Conservation (phyloP, 208 protist genomes). For the Trypanosoma platydactyli region DNA sequence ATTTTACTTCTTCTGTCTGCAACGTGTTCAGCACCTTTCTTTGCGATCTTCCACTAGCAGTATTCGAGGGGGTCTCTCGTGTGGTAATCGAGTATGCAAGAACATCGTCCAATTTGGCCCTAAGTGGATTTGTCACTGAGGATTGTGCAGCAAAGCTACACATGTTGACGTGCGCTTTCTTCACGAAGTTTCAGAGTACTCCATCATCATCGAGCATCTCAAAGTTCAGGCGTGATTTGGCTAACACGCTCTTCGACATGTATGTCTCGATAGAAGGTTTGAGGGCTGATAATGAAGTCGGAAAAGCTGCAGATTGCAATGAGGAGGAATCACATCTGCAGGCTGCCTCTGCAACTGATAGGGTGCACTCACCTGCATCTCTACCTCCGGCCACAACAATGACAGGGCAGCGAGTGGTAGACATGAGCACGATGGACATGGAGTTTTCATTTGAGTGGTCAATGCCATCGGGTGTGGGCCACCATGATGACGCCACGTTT, state of each 20-base stretch:
- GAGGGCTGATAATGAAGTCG: neutral
- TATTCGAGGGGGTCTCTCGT: constrained; percentile 19
- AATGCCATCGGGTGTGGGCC: neutral
- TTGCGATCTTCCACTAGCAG: constrained; percentile 12
- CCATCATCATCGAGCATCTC: neutral
- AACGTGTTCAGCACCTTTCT: constrained; percentile 24
- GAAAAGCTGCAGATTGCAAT: neutral
- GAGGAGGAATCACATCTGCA: neutral
- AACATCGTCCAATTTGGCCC: neutral
- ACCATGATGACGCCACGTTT: constrained; percentile 3
- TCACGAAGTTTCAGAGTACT: constrained; percentile 10
- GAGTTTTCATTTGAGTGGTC: constrained; percentile 17
- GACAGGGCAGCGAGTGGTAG: neutral
- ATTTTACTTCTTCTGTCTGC: neutral
- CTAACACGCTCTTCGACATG: constrained; percentile 21
- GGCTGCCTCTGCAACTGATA: neutral
- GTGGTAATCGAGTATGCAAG: constrained; percentile 17
- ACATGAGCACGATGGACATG: neutral
- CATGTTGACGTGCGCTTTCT: constrained; percentile 13
- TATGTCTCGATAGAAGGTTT: constrained; percentile 19
- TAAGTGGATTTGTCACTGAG: constrained; percentile 9
- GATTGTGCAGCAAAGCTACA: constrained; percentile 7
- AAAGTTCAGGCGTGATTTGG: constrained; percentile 27
- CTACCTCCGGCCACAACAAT: neutral
- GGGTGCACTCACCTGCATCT: neutral